Conservation (phyloP, 768 basidiomycete genomes). For the Suillus bovinus region DNA sequence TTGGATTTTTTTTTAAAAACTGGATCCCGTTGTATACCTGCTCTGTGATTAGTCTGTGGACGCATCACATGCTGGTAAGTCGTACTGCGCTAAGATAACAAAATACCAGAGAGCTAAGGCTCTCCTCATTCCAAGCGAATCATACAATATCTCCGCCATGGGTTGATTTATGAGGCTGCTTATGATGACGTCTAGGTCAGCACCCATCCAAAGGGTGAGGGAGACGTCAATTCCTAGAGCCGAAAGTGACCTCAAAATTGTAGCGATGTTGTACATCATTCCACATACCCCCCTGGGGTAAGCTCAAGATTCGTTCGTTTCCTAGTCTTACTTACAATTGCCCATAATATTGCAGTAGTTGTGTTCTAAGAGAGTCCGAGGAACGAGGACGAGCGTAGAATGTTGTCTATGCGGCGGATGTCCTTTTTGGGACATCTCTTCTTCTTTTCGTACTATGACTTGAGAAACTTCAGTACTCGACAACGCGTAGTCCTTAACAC, state of each 20-base stretch:
- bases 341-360: slow-evolving; percentile 60
- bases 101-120: background rate
- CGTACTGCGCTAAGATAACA: background rate
- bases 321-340: slow-evolving; percentile 45
- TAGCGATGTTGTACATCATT: background rate
- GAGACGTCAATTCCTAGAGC: background rate
- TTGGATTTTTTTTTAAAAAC: no score
- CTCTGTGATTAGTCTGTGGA: background rate
- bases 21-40: slow-evolving; percentile 34
- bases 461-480: background rate
- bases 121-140: background rate
- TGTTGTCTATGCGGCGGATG: no score
- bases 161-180: background rate
- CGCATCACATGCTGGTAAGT: background rate
- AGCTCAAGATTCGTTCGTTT: background rate
- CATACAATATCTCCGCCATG: background rate
- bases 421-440: background rate
- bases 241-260: background rate
- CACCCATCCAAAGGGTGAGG: background rate
- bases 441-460: background rate
- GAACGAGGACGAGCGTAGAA: no score
- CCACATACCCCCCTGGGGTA: slow-evolving; percentile 41
- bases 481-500: background rate
- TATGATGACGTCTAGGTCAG: background rate
- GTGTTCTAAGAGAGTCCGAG: no score